Evolutionary conservation across 169 alveolate genomes (phyloP).

Genomic region (Toxoplasma gondii): DNA sequence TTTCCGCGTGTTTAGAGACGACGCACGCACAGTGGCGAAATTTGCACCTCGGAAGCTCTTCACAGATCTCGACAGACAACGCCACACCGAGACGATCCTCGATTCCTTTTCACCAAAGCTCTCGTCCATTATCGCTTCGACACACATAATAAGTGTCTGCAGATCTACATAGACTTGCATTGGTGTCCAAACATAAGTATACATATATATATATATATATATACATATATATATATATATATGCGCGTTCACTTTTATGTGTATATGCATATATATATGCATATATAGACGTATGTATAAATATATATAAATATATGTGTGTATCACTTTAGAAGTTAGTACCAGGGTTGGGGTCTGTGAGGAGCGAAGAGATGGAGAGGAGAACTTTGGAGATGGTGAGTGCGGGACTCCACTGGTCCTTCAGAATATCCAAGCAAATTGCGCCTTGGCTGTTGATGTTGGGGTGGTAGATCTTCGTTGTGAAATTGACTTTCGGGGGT

Average conservation of each 20-base stretch:
- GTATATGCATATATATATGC: not conserved
- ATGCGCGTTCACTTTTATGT: not conserved
- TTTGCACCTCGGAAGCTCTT: too few relatives aligned
- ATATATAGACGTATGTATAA: not conserved
- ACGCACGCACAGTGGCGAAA: too few relatives aligned
- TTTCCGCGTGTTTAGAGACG: too few relatives aligned
- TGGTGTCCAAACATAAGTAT: not conserved
- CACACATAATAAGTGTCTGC: too few relatives aligned
- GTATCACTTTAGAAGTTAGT: not conserved
- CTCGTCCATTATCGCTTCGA: too few relatives aligned
- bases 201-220: not conserved
- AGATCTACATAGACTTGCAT: too few relatives aligned
- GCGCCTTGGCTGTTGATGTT: constrained; percentile 95
- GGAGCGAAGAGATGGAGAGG: constrained; percentile 96
- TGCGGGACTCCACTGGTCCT: constrained; percentile 99
- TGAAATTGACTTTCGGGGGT: constrained; percentile 98
- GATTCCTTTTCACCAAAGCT: too few relatives aligned
- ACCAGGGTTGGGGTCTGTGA: constrained; percentile 98
- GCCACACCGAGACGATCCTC: not conserved
- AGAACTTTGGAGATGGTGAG: constrained; percentile 98
- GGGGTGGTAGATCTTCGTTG: constrained; percentile 98
- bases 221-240: not conserved
- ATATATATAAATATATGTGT: not conserved
- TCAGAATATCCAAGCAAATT: constrained; percentile 97
- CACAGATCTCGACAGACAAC: not conserved